Base-by-base conservation (phyloP, 768 basidiomycete genomes). In the Rhodocollybia butyracea region DNA sequence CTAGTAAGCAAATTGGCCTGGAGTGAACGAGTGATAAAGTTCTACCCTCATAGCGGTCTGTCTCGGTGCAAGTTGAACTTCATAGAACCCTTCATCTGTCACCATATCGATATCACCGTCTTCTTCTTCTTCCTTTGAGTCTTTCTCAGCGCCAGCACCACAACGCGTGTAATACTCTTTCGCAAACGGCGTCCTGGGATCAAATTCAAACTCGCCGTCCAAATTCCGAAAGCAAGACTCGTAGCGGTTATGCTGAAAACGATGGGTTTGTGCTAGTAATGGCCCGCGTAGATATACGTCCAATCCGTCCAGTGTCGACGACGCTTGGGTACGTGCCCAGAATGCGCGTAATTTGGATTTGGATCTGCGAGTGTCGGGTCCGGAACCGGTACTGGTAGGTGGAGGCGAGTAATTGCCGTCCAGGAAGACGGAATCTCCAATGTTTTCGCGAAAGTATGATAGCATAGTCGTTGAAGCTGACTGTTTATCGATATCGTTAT, bases 201-300 rank as follows among this genome's bases (percentile, higher is more conserved):
- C 62, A 34, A 66, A 63, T 22, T 63, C 54, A 31, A 64, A 58
- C 30, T 62, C 62, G 29, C 59, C 52, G 17, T 58, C 62, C 38
- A 66, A 41, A 6, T 50, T 36, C 8, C 68, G 64, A 31, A 73
- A 64, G 24, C 66, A 67, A 2, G 70, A 69, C 27, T 62, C 65
- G 32, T 66, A 62, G 3, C 65, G 66, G 13, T 66, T 64, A 22
- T 62, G 54, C 36, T 19, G 38, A 36, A 58, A 4, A 19, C 57
- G 57, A 57, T 70, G 69, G 2, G 65, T 66, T 22, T 61, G 56
- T 1, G 59, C 59, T 34, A 70, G 60, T 46, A 70, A 53, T 1
- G 70, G 67, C 5, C 70, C 67, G 17, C 70, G 64, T 36, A 70
- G 53, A 58, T 72, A 75, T 11, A 74, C 70, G 51, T 74, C 73